Conservation (phyloP, 2,329 filamentous ascomycete genomes). For the Beauveria caledonica region DNA sequence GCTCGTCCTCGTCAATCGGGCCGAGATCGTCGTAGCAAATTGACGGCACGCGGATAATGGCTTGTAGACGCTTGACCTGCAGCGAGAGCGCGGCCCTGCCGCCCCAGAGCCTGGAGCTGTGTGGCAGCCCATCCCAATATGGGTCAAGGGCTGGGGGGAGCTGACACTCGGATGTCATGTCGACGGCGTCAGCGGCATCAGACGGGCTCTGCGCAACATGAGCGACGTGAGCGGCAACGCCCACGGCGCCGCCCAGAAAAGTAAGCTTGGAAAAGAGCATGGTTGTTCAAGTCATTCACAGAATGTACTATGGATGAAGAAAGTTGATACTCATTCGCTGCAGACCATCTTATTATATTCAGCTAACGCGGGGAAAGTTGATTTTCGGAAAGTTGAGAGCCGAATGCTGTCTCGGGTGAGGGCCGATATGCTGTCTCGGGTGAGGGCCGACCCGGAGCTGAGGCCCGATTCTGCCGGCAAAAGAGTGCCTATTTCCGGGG, state of each 20-base stretch:
- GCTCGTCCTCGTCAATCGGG: constrained; percentile 41
- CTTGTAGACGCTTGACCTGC: constrained; percentile 42
- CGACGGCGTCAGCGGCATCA: constrained; percentile 7
- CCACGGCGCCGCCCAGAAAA: constrained; percentile 2
- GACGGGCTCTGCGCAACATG: background rate
- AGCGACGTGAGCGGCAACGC: constrained; percentile 3
- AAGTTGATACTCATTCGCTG: too few relatives aligned
- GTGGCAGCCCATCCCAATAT: constrained; percentile 24
- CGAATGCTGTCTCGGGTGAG: too few relatives aligned
- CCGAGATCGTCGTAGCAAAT: constrained; percentile 50
- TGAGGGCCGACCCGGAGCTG: background rate
- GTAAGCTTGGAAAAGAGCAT: constrained; percentile 10
- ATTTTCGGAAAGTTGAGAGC: background rate
- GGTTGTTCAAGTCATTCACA: background rate
- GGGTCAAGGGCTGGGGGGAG: constrained; percentile 27
- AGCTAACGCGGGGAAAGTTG: background rate
- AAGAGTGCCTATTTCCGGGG: background rate
- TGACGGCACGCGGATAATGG: constrained; percentile 46
- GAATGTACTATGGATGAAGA: too few relatives aligned
- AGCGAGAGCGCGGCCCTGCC: constrained; percentile 25
- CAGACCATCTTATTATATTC: background rate
- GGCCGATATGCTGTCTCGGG: background rate
- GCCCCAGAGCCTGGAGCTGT: constrained; percentile 24
- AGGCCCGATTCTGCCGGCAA: background rate
- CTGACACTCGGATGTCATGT: constrained; percentile 22